Evolutionary conservation across 768 basidiomycete genomes (phyloP).

Genomic region (Pleurotus tuber-regium): DNA sequence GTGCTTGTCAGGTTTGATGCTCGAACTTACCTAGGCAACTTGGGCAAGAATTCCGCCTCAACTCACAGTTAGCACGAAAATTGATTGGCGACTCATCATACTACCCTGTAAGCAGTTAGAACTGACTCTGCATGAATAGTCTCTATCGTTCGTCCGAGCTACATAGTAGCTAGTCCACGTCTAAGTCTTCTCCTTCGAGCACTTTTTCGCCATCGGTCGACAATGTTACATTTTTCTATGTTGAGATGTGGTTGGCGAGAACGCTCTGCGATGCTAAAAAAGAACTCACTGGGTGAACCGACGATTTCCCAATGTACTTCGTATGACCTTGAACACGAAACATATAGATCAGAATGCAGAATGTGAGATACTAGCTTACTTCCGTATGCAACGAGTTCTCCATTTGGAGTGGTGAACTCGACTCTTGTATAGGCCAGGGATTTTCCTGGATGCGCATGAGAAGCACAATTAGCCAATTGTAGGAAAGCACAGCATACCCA

Average conservation of each 20-base stretch:
- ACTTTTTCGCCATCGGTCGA: conserved; percentile 76
- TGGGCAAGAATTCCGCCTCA: too few relatives aligned
- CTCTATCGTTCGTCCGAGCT: too few relatives aligned
- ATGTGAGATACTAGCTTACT: conserved; percentile 42
- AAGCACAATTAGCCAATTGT: neutral
- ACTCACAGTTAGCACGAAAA: too few relatives aligned
- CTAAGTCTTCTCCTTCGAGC: conserved; percentile 59
- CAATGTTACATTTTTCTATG: conserved; percentile 72
- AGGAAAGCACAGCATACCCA: conserved; percentile 48
- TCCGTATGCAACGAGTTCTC: conserved; percentile 78
- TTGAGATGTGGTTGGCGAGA: conserved; percentile 9
- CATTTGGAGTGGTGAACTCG: conserved; percentile 64
- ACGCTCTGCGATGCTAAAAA: conserved; percentile 1
- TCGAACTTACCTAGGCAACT: too few relatives aligned
- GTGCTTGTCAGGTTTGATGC: too few relatives aligned
- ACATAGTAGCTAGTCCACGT: conserved; percentile 24
- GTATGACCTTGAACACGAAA: conserved; percentile 60
- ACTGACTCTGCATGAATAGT: too few relatives aligned
- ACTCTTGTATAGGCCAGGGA: conserved; percentile 79
- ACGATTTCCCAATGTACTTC: conserved; percentile 79
- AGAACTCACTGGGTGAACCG: conserved; percentile 35
- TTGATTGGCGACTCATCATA: too few relatives aligned
- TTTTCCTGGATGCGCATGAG: conserved; percentile 47
- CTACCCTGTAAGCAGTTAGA: too few relatives aligned
- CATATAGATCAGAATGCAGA: conserved; percentile 10